Conservation (phyloP, 2,329 filamentous ascomycete genomes). For the Ceratocystis destructans region DNA sequence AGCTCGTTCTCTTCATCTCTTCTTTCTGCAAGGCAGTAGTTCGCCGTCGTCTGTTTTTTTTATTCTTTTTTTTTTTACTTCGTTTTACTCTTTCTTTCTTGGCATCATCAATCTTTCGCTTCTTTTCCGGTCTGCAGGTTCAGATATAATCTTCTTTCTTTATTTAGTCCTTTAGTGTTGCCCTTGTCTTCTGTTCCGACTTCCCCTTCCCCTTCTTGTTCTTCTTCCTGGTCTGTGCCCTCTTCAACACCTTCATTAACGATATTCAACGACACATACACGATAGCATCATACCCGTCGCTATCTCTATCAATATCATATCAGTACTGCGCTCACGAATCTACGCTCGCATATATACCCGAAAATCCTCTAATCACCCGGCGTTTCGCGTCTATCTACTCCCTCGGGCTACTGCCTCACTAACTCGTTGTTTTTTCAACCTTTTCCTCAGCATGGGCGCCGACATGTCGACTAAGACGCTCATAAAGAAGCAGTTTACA, state of each 20-base stretch:
- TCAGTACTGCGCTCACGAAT: too few species aligned
- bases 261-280: too few species aligned
- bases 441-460: slow-evolving; percentile 26
- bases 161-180: background rate
- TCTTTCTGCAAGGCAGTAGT: background rate
- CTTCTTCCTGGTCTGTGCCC: slow-evolving; percentile 29
- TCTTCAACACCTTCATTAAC: too few species aligned
- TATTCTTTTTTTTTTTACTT: slow-evolving; percentile 22
- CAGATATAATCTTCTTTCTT: slow-evolving; percentile 16
- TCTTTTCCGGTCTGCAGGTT: slow-evolving; percentile 10
- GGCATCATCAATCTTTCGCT: slow-evolving; percentile 2
- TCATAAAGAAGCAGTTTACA: slow-evolving; percentile 52
- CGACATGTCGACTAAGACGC: slow-evolving; percentile 31
- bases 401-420: background rate
- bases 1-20: slow-evolving; percentile 15
- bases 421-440: background rate
- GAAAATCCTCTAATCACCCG: slow-evolving; percentile 16
- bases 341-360: slow-evolving; percentile 5
- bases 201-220: slow-evolving; percentile 38
- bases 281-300: too few species aligned
- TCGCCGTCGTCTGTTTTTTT: slow-evolving; percentile 17
- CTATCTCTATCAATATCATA: too few species aligned
- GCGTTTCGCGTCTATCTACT: slow-evolving; percentile 11
- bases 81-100: slow-evolving; percentile 7
- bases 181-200: too few species aligned